Evolutionary conservation across 176 grass and related monocot genomes (phyloP).

Genomic region (Zizania latifolia): DNA sequence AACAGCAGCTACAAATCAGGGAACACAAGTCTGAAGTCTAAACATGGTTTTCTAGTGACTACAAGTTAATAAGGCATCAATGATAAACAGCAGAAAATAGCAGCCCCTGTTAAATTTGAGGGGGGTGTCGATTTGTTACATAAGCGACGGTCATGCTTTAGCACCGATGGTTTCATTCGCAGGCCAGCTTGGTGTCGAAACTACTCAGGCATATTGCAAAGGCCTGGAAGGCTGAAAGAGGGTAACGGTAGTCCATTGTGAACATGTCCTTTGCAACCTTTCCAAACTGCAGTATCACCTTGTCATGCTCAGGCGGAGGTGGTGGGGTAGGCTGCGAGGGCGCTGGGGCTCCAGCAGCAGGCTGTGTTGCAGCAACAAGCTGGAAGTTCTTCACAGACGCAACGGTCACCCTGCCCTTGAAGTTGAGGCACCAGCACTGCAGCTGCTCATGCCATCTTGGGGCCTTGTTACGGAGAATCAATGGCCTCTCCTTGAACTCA

Average conservation of each 20-base stretch:
- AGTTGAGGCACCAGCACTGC: constrained; percentile 94
- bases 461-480: constrained; percentile 76
- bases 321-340: constrained; percentile 25
- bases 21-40: constrained; percentile 28
- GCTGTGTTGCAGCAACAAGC: constrained; percentile 53
- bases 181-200: constrained; percentile 82
- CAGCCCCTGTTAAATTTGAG: constrained; percentile 23
- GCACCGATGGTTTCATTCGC: constrained; percentile 36
- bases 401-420: constrained; percentile 68
- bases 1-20: constrained; percentile 28
- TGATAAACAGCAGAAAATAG: constrained; percentile 36
- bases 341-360: constrained; percentile 29
- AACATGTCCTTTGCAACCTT: constrained; percentile 81
- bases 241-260: constrained; percentile 81
- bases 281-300: constrained; percentile 72
- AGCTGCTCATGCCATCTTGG: constrained; percentile 87
- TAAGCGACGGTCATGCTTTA: background rate
- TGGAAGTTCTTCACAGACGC: constrained; percentile 93
- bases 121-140: constrained; percentile 13
- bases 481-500: constrained; percentile 49
- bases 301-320: constrained; percentile 45
- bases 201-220: constrained; percentile 82
- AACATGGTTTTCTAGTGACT: constrained; percentile 23
- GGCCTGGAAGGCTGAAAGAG: constrained; percentile 72
- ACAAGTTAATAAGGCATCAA: constrained; percentile 40